phyloP scores from a whole-genome alignment of 2,329 filamentous ascomycete species.

The Hymenoscyphus scutula region DNA sequence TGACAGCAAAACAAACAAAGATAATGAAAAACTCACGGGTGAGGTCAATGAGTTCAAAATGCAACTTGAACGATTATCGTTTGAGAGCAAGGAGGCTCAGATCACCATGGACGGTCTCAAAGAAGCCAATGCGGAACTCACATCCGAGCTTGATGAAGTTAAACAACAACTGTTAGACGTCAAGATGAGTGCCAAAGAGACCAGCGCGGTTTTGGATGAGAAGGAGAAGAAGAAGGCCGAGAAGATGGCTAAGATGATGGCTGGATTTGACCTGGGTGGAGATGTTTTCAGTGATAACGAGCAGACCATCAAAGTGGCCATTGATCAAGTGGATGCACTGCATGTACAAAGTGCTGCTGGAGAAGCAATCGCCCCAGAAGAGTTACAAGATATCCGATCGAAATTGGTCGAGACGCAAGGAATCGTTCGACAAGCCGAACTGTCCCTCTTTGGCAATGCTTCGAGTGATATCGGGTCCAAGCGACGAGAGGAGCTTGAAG shows the following conservation, averaged over 20 bases:
- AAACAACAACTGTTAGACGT: conserved; percentile 96
- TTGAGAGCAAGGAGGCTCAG: conserved; percentile 93
- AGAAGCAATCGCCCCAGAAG: conserved; percentile 76
- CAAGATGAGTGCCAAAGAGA: conserved; percentile 95
- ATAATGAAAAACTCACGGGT: conserved; percentile 81
- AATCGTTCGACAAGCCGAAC: conserved; percentile 87
- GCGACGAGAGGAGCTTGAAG: conserved; percentile 73
- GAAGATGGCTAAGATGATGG: conserved; percentile 99
- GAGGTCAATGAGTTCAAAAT: conserved; percentile 94
- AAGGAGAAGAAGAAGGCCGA: conserved; percentile 99
- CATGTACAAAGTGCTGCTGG: conserved; percentile 74
- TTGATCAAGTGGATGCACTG: conserved; percentile 77
- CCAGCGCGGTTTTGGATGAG: conserved; percentile 83
- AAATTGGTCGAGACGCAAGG: conserved; percentile 87
- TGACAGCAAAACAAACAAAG: conserved; percentile 76
- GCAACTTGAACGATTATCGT: conserved; percentile 92
- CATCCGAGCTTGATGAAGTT: conserved; percentile 85
- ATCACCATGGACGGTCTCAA: conserved; percentile 98
- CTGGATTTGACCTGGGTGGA: conserved; percentile 89
- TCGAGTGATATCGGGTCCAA: conserved; percentile 63
- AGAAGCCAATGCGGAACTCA: conserved; percentile 92
- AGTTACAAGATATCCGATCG: conserved; percentile 72
- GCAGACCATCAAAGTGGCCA: conserved; percentile 75
- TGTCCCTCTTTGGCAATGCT: conserved; percentile 72
- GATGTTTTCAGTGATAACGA: conserved; percentile 95